Base-by-base conservation (phyloP, 768 basidiomycete species). In the Hemileccinum rubropunctum region DNA sequence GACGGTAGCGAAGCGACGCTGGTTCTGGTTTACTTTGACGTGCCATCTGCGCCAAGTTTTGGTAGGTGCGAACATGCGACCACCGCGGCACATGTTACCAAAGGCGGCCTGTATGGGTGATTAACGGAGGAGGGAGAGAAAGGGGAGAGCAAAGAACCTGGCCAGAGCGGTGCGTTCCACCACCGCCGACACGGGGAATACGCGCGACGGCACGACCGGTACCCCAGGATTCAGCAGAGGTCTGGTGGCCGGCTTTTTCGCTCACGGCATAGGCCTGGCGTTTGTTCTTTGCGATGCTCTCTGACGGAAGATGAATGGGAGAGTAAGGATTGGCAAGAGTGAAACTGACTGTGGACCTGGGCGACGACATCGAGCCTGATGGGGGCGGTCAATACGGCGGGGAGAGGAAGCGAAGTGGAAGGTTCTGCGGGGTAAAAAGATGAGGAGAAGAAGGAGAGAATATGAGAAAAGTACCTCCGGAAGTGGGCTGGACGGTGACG, bases 11-110 rank as follows among this genome's bases (percentile, higher is more conserved):
- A 93, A 99, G 58, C 97, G 90, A 71, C 91, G 91, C 76, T 98
- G 95, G 82, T 95, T 95, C 80, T 94, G 91, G 86, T 95, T 95
- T 54, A 98, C 91, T 79, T 98, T 99, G 79, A 98, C 90, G 77
- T 99, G 97, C 97, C 97, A 99, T 73, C 86, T 95, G 76, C 95
- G 88, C 95, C 95, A 98, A 69, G 84, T 91, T 81, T 97, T 98
- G 76, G 95, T 98, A 15, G 97, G 97, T 26, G 95, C 95, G 75
- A 99, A 98, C 97, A 99, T 98, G 69, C 97, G 93, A 79, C 97
- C 97, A 68, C 97, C 95, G 73, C 97, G 91, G 81, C 95, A 98
- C 97, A 99, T 98, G 88, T 98, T 98, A 67, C 97, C 97, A 77
- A 98, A 98, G 28, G 97, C 97, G 71, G 92, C 97, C 88, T 95